phyloP scores from a whole-genome alignment of 2,329 filamentous ascomycete species.

The Escovopsis sp. region DNA sequence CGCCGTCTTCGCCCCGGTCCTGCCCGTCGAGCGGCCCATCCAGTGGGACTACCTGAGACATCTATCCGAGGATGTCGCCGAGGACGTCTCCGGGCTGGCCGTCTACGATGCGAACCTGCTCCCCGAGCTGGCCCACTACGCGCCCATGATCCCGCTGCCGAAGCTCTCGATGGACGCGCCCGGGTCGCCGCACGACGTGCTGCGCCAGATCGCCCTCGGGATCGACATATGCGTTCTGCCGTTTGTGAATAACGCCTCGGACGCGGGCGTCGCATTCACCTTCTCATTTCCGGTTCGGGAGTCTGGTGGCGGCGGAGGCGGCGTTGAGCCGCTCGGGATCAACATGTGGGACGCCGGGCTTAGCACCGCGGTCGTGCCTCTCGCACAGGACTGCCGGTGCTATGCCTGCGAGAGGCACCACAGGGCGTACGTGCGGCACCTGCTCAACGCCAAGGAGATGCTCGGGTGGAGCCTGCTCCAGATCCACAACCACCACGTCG shows the following conservation, averaged over 20 bases:
- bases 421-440: slow-evolving; percentile 73
- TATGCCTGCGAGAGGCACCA: slow-evolving; percentile 77
- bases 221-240: slow-evolving; percentile 68
- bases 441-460: slow-evolving; percentile 89
- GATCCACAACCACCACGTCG: slow-evolving; percentile 70
- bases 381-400: slow-evolving; percentile 54
- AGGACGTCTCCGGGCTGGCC: slow-evolving; percentile 52
- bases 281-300: slow-evolving; percentile 53
- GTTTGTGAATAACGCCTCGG: slow-evolving; percentile 59
- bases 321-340: slow-evolving; percentile 43
- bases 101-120: slow-evolving; percentile 63
- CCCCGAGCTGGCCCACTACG: slow-evolving; percentile 43
- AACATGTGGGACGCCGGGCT: slow-evolving; percentile 62
- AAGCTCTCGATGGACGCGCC: slow-evolving; percentile 61
- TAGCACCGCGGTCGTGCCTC: slow-evolving; percentile 45
- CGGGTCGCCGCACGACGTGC: slow-evolving; percentile 52
- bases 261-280: slow-evolving; percentile 69
- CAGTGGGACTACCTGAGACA: slow-evolving; percentile 71
- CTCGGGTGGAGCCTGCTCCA: slow-evolving; percentile 87
- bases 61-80: slow-evolving; percentile 47
- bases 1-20: slow-evolving; percentile 48
- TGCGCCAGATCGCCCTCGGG: slow-evolving; percentile 62
- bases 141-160: slow-evolving; percentile 45
- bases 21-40: slow-evolving; percentile 59
- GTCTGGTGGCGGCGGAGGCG: background rate